Percentiles rank a stretch among this genome's conserved stretches.
phyloP scores from a whole-genome alignment of 2,329 filamentous ascomycete genomes.

The Fusarium sterilihyphosum region DNA sequence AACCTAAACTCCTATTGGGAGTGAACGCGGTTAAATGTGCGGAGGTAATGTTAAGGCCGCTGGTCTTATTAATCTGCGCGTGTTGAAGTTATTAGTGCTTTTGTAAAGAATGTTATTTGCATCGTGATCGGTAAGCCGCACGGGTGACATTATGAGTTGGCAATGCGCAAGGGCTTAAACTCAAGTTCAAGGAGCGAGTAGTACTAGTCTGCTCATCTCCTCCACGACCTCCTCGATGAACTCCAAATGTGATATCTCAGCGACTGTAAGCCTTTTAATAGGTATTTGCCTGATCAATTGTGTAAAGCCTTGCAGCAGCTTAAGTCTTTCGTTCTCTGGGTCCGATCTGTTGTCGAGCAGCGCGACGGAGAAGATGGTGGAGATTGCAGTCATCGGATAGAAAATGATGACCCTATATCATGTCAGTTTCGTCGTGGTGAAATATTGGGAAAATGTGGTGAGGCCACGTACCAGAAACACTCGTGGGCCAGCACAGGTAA shows the following conservation, averaged over 20 bases:
- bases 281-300: not conserved
- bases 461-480: not conserved
- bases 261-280: not conserved
- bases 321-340: fast-evolving
- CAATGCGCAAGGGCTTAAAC: fast-evolving
- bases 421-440: not conserved
- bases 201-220: not conserved
- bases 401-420: not conserved
- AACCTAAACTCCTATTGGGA: not conserved
- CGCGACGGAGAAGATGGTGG: not conserved
- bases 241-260: not conserved
- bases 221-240: not conserved
- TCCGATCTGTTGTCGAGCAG: not conserved
- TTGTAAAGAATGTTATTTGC: not conserved
- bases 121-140: too few relatives aligned
- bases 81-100: too few relatives aligned
- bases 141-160: not conserved
- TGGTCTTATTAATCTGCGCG: not conserved
- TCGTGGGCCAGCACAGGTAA: not conserved
- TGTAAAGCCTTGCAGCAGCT: not conserved
- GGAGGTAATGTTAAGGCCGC: conserved; percentile 19
- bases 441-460: fast-evolving
- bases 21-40: not conserved
- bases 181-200: fast-evolving
- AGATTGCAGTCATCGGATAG: not conserved